These are phyloP conservation scores for Ambrosia trifida DNA, from an alignment of 129 eudicot genomes.

Conservation along the genomic window DNA sequence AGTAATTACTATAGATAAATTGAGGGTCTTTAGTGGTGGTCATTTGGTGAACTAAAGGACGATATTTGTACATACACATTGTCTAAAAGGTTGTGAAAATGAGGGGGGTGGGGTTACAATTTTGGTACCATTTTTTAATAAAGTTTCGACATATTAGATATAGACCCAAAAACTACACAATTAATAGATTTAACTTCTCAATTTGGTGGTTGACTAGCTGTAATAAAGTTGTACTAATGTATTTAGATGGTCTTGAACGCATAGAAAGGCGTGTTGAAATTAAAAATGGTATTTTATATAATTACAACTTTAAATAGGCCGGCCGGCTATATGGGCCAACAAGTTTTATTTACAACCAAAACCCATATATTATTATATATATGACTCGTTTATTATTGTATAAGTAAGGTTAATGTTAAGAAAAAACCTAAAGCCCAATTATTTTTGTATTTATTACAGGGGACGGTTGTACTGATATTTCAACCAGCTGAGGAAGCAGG, in stretches of 20 bases:
- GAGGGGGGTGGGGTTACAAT: slow-evolving; percentile 2
- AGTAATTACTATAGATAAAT: background rate
- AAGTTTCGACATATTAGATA: no score
- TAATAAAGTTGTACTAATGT: no score
- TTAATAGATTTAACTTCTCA: no score
- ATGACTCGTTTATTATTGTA: no score
- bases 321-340: background rate
- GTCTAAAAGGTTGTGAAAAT: background rate
- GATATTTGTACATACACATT: background rate
- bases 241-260: background rate
- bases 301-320: background rate
- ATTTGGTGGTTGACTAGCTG: background rate
- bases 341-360: background rate
- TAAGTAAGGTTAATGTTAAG: no score
- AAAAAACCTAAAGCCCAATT: background rate
- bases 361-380: no score
- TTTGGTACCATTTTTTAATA: no score
- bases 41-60: background rate
- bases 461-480: slow-evolving; percentile 77
- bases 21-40: background rate
- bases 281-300: background rate
- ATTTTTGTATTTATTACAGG: slow-evolving; percentile 38
- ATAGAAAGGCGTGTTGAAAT: background rate
- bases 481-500: slow-evolving; percentile 99
- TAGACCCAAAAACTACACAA: no score